Conservation (phyloP, 2,329 filamentous ascomycete genomes). For the Colletotrichum navitas region DNA sequence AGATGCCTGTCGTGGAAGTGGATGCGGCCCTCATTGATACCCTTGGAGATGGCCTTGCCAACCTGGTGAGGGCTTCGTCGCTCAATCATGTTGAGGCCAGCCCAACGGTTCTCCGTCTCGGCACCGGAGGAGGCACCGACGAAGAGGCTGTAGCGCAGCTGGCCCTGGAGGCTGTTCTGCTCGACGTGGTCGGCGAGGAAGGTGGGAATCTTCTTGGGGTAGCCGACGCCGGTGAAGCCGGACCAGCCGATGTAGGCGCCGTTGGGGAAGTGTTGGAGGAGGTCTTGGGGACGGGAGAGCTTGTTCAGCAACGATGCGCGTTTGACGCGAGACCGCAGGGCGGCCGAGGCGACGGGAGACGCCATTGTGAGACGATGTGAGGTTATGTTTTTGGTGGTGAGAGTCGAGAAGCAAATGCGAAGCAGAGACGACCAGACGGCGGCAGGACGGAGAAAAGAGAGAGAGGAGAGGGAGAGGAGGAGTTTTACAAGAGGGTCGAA, state of each 20-base stretch:
- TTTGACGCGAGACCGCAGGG: constrained; percentile 80
- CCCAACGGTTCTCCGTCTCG: constrained; percentile 94
- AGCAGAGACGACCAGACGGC: background rate
- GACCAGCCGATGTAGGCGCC: constrained; percentile 91
- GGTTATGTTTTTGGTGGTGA: background rate
- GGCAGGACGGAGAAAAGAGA: constrained; percentile 13
- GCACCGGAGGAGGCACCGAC: constrained; percentile 91
- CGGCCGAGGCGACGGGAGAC: constrained; percentile 72
- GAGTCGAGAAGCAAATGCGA: background rate
- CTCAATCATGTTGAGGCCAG: constrained; percentile 90
- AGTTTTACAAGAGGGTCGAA: constrained; percentile 19
- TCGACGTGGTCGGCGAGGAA: constrained; percentile 91
- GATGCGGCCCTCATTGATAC: constrained; percentile 89
- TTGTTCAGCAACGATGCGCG: constrained; percentile 84
- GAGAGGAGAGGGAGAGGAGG: background rate
- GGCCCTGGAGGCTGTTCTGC: constrained; percentile 84
- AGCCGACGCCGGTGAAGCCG: constrained; percentile 90
- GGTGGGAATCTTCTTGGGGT: constrained; percentile 88
- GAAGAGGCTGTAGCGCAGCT: constrained; percentile 88
- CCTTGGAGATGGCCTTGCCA: constrained; percentile 89
- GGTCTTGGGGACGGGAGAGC: constrained; percentile 81
- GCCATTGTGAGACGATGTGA: constrained; percentile 55
- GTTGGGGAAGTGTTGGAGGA: constrained; percentile 85
- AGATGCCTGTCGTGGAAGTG: constrained; percentile 95
- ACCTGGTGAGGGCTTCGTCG: constrained; percentile 88